Base-by-base conservation (phyloP, 441 rosid genomes). In the Adansonia grandidieri region DNA sequence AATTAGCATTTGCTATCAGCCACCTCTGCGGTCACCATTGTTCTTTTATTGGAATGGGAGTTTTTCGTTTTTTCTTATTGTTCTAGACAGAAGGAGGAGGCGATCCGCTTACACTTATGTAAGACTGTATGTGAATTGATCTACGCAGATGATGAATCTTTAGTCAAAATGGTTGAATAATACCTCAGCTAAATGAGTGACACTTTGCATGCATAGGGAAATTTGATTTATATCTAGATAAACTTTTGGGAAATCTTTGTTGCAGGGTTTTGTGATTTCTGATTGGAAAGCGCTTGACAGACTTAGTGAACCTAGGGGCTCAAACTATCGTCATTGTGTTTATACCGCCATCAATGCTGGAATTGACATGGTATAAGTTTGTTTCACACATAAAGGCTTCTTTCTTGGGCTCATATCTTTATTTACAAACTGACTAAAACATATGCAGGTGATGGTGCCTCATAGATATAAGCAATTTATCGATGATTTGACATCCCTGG, bases 281-380 rank as follows among this genome's bases (percentile, higher is more conserved):
- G 98, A 96, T 82, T 92, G 97, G 95, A 93, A 91, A 90, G 99
- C 73, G 80, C 78, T 93, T 65, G 90, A 92, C 80, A 83, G 91
- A 81, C 94, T 95, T 71, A 78, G 88, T 65, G 57, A 82, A 75
- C 94, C 96, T 10, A 60, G 7, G 19, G 97, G 97, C 80, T 92
- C 93, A 64, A 91, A 93, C 90, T 93, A 90, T 80, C 88, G 87
- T 19, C 44, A 64, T 56, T 88, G 93, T 76, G 73, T 93, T 71
- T 84, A 89, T 57, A 50, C 82, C 71, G 89, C 98, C 2, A 84
- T 93, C 76, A 93, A 91, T 87, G 97, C 98, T 65, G 98, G 98
- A 83, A 86, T 90, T 17, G 98, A 95, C 90, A 90, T 95, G 98
- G 98, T 92, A 87, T 40, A 22, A 1, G 4, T 47, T 61, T 2